Percentiles rank a stretch among this genome's conserved stretches.
These are phyloP conservation scores for Juglanconis oblonga DNA, from an alignment of 2,329 filamentous ascomycete genomes.

Conservation along the genomic window DNA sequence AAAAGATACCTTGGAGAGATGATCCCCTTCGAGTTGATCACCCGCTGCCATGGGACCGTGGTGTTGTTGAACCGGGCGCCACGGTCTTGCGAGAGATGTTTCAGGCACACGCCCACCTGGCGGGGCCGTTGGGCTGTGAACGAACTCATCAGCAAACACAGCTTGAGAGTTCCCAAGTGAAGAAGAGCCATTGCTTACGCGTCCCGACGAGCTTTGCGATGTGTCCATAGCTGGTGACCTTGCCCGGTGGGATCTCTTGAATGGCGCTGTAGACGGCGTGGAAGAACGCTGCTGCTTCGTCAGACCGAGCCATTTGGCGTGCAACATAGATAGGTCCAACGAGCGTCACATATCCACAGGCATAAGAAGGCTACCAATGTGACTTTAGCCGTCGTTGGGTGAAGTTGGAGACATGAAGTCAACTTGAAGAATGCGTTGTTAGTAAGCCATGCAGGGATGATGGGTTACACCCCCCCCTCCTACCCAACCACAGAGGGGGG, in stretches of 20 bases:
- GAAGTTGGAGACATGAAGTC: neutral
- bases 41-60: conserved; percentile 92
- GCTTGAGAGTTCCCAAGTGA: neutral
- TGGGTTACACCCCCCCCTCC: too few species aligned
- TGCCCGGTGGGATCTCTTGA: conserved; percentile 78
- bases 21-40: conserved; percentile 81
- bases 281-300: conserved; percentile 74
- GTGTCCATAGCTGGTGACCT: conserved; percentile 84
- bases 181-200: conserved; percentile 47
- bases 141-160: neutral
- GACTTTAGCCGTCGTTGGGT: neutral
- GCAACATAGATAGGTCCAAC: fast-evolving
- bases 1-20: conserved; percentile 73
- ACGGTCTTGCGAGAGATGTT: conserved; percentile 67
- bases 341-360: neutral
- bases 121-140: conserved; percentile 64
- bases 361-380: neutral
- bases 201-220: conserved; percentile 71
- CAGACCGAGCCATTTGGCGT: conserved; percentile 63
- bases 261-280: conserved; percentile 77
- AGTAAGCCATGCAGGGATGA: too few species aligned
- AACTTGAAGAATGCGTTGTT: too few species aligned
- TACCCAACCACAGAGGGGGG: too few species aligned
- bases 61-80: conserved; percentile 60
- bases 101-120: conserved; percentile 88